Evolutionary conservation across 2,329 filamentous ascomycete species (phyloP), one percentile per base, ranked within the genome.

Genomic region (Phialemoniopsis sp.): DNA sequence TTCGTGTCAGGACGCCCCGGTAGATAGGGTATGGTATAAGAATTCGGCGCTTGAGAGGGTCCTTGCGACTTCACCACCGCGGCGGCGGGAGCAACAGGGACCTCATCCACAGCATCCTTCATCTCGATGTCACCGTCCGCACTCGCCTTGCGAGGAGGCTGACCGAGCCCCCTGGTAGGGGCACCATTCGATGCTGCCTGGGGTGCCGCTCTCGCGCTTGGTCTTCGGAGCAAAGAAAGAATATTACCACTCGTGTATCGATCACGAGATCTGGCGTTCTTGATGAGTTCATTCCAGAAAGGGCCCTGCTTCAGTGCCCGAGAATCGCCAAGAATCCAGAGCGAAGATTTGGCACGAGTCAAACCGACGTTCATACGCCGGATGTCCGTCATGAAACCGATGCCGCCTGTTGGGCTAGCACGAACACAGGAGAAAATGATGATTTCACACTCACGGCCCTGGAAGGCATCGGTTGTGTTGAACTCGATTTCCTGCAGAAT

Each of bases 371-470:
- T 98, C 94, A 98, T 97, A 73, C 93, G 91, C 43, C 93, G 82
- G 56, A 98, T 95, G 60, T 98, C 93, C 39, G 88, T 87, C 77
- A 98, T 85, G 79, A 98, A 98, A 73, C 93, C 93, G 56, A 98
- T 95, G 54, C 91, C 89, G n/a, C 87, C 86, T 8, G 85, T 87
- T n/a, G 87, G 80, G 21, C 86, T 91, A 16, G 93, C 91, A 67
- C 93, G 84, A 45, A 98, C 93, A 62, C 94, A 98, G 31, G 93
- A 97, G 68, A 98, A 98, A 47, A 98, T 97, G 61, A 98, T 97
- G 46, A 98, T 85, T 57, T 98, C 93, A 55, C 89, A 93, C 63
- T 98, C 93, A 50, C 94, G 82, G 46, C 93, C 93, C 61, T 98
- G 93, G 61, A 96, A 98, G 14, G 93, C 94, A 65, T 98, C 93